phyloP scores from a whole-genome alignment of 2,329 filamentous ascomycete genomes.

The Coniochaeta sp. region DNA sequence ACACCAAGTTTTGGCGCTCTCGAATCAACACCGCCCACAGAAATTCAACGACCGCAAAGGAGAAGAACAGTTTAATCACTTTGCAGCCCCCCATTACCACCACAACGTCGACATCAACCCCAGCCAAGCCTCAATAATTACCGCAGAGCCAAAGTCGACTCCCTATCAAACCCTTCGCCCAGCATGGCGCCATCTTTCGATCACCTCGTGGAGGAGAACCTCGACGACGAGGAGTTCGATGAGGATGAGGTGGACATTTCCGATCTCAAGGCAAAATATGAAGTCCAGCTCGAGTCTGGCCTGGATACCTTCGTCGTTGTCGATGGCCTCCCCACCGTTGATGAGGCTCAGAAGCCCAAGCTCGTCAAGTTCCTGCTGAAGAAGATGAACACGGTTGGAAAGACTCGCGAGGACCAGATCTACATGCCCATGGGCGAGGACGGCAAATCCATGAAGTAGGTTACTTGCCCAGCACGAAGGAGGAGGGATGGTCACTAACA shows the following conservation, averaged over 20 bases:
- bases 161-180: slow-evolving; percentile 19
- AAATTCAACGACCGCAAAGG: background rate
- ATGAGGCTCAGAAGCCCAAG: slow-evolving; percentile 85
- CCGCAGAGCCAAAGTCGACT: background rate
- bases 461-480: slow-evolving; percentile 10
- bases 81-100: background rate
- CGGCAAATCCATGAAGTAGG: slow-evolving; percentile 79
- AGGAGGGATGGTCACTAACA: background rate
- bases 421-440: slow-evolving; percentile 91
- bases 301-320: slow-evolving; percentile 95
- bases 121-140: background rate
- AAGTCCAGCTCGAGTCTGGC: slow-evolving; percentile 92
- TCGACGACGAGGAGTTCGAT: slow-evolving; percentile 78
- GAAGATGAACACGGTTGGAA: slow-evolving; percentile 82
- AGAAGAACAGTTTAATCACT: background rate
- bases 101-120: background rate
- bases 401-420: slow-evolving; percentile 77
- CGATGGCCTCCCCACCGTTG: slow-evolving; percentile 86
- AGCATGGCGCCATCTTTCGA: slow-evolving; percentile 94
- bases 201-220: slow-evolving; percentile 83
- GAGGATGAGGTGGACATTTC: slow-evolving; percentile 93
- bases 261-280: slow-evolving; percentile 88
- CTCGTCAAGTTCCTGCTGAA: slow-evolving; percentile 93
- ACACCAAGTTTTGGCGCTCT: background rate
- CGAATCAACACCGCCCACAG: slow-evolving; percentile 2